Evolutionary conservation across 306 rosid genomes (phyloP), one percentile per base, ranked within the genome.

Genomic region (Carpinus viminea): DNA sequence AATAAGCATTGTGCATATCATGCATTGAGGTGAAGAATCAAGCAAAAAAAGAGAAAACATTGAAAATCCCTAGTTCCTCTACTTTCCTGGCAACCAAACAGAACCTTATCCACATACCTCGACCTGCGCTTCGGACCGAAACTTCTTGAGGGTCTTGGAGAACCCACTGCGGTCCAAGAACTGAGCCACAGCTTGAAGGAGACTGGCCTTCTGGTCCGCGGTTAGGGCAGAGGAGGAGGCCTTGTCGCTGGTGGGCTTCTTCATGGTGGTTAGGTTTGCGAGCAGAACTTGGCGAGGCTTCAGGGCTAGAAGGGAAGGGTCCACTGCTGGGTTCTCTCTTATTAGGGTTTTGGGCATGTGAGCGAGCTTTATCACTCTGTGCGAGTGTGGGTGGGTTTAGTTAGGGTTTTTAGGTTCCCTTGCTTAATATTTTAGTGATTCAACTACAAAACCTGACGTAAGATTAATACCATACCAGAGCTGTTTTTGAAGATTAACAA

Each of bases 201-300:
- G 93, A 70, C 83, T 82, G 78, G 82, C 77, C 80, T 62, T 89
- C 54, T 80, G 86, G 26, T 85, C 80, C 34, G 36, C 52, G 7
- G 71, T 75, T 3, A 36, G 13, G 59, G 68, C 51, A 4, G 75
- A 71, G 26, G 54, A 46, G 38, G 84, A 77, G 50, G 1, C 46
- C 45, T 74, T 60, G 28, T 74, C 43, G 36, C n/a, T 34, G 38
- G 18, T 52, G 56, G 72, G 51, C 48, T 54, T 75, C 78, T 80
- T 90, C 96, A 88, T 93, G 21, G 76, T 28, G 59, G 21, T 15
- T 53, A 7, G 78, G 68, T 59, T 83, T 9, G 79, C 72, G 56
- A 87, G 89, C 46, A 88, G 36, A 85, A 93, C 88, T 84, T 88
- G 97, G 72, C 91, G 93, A 85, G 98, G 98, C 34, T 77, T 90